phyloP scores from a whole-genome alignment of 768 basidiomycete species.

The Lactarius akahatsu region DNA sequence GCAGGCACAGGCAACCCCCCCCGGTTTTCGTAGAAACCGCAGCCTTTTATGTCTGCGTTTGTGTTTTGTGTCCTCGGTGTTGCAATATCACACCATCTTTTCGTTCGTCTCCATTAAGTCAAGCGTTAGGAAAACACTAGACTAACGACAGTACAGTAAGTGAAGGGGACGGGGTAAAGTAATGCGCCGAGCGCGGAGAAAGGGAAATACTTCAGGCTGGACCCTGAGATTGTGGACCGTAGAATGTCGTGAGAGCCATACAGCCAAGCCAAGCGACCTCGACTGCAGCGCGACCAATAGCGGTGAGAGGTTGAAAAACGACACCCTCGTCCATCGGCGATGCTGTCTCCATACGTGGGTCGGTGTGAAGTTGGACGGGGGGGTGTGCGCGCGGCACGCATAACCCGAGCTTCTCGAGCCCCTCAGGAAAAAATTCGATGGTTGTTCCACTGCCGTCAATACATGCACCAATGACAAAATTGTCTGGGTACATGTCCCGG shows the following conservation, averaged over 20 bases:
- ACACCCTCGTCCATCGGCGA: slow-evolving; percentile 45
- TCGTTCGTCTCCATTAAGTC: too few species aligned
- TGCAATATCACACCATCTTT: too few species aligned
- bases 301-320: slow-evolving; percentile 46
- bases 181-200: too few species aligned
- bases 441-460: slow-evolving; percentile 55
- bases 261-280: slow-evolving; percentile 58
- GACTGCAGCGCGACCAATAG: slow-evolving; percentile 50
- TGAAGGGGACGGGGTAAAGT: too few species aligned
- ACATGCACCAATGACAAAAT: slow-evolving; percentile 60
- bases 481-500: slow-evolving; percentile 39
- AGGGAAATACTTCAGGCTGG: neutral
- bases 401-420: slow-evolving; percentile 72
- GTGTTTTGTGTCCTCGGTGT: neutral
- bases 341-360: slow-evolving; percentile 34
- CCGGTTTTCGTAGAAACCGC: neutral
- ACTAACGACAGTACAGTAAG: too few species aligned
- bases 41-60: neutral
- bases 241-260: slow-evolving; percentile 48
- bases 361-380: neutral
- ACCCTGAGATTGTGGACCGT: slow-evolving; percentile 5
- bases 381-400: slow-evolving; percentile 38
- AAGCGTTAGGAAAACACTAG: too few species aligned
- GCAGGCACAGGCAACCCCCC: neutral
- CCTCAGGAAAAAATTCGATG: slow-evolving; percentile 79